Evolutionary conservation across 2,329 filamentous ascomycete genomes (phyloP).

Genomic region (Claviceps paspali): DNA sequence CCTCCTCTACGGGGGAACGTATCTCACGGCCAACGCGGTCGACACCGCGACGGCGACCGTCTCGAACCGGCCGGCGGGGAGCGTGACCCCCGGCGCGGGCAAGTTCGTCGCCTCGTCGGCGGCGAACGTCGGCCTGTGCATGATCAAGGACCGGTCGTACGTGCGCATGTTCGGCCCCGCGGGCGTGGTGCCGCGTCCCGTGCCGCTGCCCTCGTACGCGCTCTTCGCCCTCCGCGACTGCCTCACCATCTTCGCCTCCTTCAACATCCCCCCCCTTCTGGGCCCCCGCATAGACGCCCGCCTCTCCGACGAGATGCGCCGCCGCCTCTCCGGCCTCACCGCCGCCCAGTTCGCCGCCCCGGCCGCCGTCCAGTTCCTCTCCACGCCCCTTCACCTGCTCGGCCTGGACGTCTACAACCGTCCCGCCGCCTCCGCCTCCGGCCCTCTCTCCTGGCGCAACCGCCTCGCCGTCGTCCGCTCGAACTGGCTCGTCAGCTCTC

Average conservation of each 20-base stretch:
- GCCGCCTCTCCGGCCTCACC: constrained; percentile 35
- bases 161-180: constrained; percentile 64
- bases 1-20: constrained; percentile 74
- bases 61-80: constrained; percentile 36
- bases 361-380: constrained; percentile 61
- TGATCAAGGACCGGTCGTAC: constrained; percentile 83
- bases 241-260: constrained; percentile 79
- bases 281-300: constrained; percentile 50
- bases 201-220: constrained; percentile 55
- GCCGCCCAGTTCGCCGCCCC: constrained; percentile 70
- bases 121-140: constrained; percentile 73
- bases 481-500: constrained; percentile 61
- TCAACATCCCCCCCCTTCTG: constrained; percentile 73
- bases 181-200: constrained; percentile 32
- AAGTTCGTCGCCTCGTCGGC: constrained; percentile 71
- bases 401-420: constrained; percentile 81
- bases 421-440: constrained; percentile 14
- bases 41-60: constrained; percentile 63
- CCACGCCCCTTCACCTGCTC: constrained; percentile 71
- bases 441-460: constrained; percentile 33
- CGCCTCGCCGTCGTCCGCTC: constrained; percentile 51
- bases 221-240: constrained; percentile 75
- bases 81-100: constrained; percentile 55
- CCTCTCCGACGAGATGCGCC: constrained; percentile 32
- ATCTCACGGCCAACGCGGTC: constrained; percentile 73